These are phyloP conservation scores for Ramalina intermedia DNA, from an alignment of 495 filamentous ascomycete genomes.

Conservation along the genomic window DNA sequence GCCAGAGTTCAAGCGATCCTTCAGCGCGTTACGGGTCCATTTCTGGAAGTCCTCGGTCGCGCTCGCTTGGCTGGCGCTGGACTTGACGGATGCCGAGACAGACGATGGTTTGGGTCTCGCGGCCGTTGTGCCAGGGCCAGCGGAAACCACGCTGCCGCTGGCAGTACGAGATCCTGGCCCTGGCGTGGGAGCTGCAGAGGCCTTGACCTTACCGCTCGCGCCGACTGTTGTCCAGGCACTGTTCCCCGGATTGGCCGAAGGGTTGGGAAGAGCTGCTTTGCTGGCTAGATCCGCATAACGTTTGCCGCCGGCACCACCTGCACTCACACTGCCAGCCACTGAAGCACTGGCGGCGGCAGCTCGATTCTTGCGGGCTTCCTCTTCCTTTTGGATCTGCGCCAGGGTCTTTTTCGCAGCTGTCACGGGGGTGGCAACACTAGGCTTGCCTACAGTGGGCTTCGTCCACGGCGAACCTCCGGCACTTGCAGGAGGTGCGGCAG, in stretches of 20 bases:
- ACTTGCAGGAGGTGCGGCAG: conserved; percentile 31
- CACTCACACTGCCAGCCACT: conserved; percentile 33
- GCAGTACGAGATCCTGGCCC: conserved; percentile 36
- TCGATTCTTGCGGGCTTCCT: conserved; percentile 75
- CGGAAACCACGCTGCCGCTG: conserved; percentile 30
- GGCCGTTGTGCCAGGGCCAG: conserved; percentile 24
- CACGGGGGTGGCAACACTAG: conserved; percentile 26
- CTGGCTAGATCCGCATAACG: conserved; percentile 91
- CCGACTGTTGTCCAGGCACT: conserved; percentile 93
- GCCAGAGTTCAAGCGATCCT: conserved; percentile 41
- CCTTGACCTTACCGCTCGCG: conserved; percentile 82
- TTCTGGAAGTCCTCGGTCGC: conserved; percentile 81
- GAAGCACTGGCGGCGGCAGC: conserved; percentile 39
- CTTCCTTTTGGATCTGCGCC: conserved; percentile 92
- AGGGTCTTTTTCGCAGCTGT: conserved; percentile 69
- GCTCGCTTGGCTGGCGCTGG: conserved; percentile 35
- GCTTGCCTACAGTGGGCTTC: conserved; percentile 50
- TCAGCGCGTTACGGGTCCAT: conserved; percentile 69
- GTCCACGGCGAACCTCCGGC: conserved; percentile 44
- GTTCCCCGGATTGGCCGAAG: conserved; percentile 17
- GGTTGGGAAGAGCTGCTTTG: conserved; percentile 42
- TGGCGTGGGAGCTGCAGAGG: conserved; percentile 40
- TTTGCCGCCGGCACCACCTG: conserved; percentile 51
- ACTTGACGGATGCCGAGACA: conserved; percentile 18
- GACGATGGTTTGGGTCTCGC: conserved; percentile 27